phyloP scores from a whole-genome alignment of 2,329 filamentous ascomycete species.

The Phaeosphaeria sp. region DNA sequence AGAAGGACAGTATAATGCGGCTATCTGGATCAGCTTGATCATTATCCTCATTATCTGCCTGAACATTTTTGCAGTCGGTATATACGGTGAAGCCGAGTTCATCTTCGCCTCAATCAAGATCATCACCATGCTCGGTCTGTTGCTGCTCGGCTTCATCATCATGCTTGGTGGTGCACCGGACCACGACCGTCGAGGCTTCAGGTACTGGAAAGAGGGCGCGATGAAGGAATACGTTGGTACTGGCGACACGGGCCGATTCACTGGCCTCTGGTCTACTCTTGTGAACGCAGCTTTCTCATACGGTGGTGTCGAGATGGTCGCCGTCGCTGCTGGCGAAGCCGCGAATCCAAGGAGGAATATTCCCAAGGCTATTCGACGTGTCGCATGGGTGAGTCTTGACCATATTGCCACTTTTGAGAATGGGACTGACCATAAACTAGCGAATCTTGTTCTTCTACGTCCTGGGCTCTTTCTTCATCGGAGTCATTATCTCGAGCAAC shows the following conservation, averaged over 20 bases:
- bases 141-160: constrained; percentile 40
- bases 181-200: constrained; percentile 60
- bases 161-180: constrained; percentile 47
- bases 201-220: constrained; percentile 72
- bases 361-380: constrained; percentile 61
- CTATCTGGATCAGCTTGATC: constrained; percentile 46
- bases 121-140: constrained; percentile 43
- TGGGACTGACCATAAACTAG: neutral
- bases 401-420: neutral
- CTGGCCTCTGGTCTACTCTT: constrained; percentile 64
- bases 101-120: constrained; percentile 60
- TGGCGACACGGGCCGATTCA: constrained; percentile 66
- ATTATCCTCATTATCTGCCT: constrained; percentile 42
- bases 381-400: constrained; percentile 53
- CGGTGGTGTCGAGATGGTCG: constrained; percentile 47
- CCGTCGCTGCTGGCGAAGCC: constrained; percentile 47
- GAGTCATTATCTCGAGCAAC: constrained; percentile 65
- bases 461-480: constrained; percentile 60
- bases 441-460: constrained; percentile 65
- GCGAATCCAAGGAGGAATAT: constrained; percentile 51
- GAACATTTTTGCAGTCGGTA: constrained; percentile 46
- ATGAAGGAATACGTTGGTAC: constrained; percentile 57
- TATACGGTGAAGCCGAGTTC: constrained; percentile 57
- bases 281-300: constrained; percentile 59
- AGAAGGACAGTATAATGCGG: constrained; percentile 35